These are phyloP conservation scores for Rhodotorula glutinis DNA, from an alignment of 1,284 basidiomycete species.

Conservation along the genomic window DNA sequence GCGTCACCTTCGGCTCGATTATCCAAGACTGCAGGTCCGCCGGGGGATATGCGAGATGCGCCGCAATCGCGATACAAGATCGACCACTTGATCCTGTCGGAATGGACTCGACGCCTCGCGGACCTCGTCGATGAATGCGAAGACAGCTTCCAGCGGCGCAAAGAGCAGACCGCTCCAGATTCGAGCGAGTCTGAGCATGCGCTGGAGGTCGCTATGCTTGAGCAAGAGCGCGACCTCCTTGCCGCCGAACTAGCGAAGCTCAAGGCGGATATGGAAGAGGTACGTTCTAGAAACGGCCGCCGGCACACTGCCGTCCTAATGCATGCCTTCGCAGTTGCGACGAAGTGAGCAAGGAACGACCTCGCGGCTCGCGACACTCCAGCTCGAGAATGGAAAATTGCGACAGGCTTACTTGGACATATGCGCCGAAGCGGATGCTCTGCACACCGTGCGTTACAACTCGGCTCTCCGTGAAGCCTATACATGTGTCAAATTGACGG, in stretches of 20 bases:
- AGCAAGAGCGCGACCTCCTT: conserved; percentile 31
- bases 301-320: too few species aligned
- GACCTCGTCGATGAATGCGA: conserved; percentile 18
- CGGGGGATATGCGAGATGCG: neutral
- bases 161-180: neutral
- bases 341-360: too few species aligned
- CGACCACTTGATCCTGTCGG: conserved; percentile 18
- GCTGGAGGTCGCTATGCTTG: conserved; percentile 28
- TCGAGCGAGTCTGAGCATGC: neutral
- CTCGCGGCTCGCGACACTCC: neutral
- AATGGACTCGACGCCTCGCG: conserved; percentile 24
- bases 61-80: neutral
- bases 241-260: conserved; percentile 21
- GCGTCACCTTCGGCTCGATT: neutral
- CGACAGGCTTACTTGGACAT: conserved; percentile 27
- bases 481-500: too few species aligned
- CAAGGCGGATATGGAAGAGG: conserved; percentile 14
- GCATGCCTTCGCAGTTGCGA: too few species aligned
- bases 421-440: conserved; percentile 13
- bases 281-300: neutral
- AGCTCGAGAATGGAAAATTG: conserved; percentile 5
- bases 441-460: neutral
- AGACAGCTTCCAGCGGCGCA: neutral
- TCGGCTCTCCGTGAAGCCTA: too few species aligned
- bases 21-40: neutral